Conservation (phyloP, 2,329 filamentous ascomycete species). For the Penicillium glabrum region DNA sequence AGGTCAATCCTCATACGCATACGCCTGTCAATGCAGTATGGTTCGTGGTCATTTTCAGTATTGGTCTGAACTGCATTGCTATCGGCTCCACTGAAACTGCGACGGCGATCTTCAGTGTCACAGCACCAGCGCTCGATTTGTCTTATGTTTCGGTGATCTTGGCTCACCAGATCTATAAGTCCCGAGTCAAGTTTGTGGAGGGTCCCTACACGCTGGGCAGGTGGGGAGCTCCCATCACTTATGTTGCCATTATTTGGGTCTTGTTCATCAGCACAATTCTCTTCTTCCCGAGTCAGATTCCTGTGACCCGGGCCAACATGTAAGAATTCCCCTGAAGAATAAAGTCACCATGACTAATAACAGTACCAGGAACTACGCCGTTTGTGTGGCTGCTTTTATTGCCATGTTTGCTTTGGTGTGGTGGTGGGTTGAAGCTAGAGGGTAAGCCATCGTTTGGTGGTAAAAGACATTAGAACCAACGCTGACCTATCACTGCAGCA, state of each 20-base stretch:
- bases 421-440: conserved; percentile 47
- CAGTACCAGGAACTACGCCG: conserved; percentile 47
- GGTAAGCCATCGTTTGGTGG: conserved; percentile 26
- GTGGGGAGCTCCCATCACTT: conserved; percentile 57
- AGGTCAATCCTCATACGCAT: conserved; percentile 54
- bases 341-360: neutral
- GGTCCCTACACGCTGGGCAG: conserved; percentile 59
- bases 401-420: conserved; percentile 51
- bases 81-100: conserved; percentile 46
- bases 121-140: conserved; percentile 52
- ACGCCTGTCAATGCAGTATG: conserved; percentile 65
- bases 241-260: conserved; percentile 60
- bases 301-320: conserved; percentile 52
- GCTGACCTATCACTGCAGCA: conserved; percentile 36
- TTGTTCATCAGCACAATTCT: conserved; percentile 63
- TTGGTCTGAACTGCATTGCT: conserved; percentile 50
- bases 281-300: conserved; percentile 52
- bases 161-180: conserved; percentile 55
- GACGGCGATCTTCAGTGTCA: conserved; percentile 54
- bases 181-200: conserved; percentile 54
- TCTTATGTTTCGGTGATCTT: conserved; percentile 63
- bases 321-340: conserved; percentile 18
- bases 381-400: conserved; percentile 48
- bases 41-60: conserved; percentile 61
- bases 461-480: neutral